Evolutionary conservation across 805 yeast species (phyloP).

Genomic region (Metahyphopichia silvanorum): DNA sequence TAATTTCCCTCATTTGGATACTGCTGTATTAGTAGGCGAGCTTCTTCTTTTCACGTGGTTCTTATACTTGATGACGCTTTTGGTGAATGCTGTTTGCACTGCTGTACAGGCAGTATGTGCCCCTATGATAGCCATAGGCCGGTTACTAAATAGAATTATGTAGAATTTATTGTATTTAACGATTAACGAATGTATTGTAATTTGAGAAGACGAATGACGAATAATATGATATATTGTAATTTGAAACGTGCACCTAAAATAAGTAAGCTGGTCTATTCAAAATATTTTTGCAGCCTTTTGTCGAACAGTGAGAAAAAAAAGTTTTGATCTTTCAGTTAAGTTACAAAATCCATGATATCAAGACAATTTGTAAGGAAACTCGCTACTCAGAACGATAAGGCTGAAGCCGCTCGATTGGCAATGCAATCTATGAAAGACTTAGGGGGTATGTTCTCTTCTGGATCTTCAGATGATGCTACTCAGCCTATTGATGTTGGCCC

Average conservation of each 20-base stretch:
- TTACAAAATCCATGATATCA: no score
- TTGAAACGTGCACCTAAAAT: no score
- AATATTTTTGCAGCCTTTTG: neutral
- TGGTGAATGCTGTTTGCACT: slow-evolving; percentile 43
- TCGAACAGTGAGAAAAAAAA: no score
- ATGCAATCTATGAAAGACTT: slow-evolving; percentile 39
- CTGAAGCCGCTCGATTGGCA: slow-evolving; percentile 38
- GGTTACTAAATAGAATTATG: slow-evolving; percentile 41
- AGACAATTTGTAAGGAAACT: no score
- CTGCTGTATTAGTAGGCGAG: slow-evolving; percentile 38
- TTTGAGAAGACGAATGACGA: no score
- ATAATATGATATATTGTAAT: no score
- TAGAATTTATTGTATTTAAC: no score
- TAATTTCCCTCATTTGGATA: slow-evolving; percentile 34
- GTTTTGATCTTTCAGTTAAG: no score
- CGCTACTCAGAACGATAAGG: no score
- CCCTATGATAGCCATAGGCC: slow-evolving; percentile 44
- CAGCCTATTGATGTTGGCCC: slow-evolving; percentile 48
- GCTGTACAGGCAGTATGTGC: slow-evolving; percentile 44
- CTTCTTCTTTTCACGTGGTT: slow-evolving; percentile 39
- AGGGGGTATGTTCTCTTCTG: slow-evolving; percentile 31
- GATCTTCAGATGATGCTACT: slow-evolving; percentile 35
- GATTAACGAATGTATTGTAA: no score
- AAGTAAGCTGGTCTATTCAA: no score
- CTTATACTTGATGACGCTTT: slow-evolving; percentile 37